A percentile compares a stretch with the other conserved stretches of the same genome.
Conservation (phyloP, 2,329 filamentous ascomycete species). For the Catunica adiposa region DNA sequence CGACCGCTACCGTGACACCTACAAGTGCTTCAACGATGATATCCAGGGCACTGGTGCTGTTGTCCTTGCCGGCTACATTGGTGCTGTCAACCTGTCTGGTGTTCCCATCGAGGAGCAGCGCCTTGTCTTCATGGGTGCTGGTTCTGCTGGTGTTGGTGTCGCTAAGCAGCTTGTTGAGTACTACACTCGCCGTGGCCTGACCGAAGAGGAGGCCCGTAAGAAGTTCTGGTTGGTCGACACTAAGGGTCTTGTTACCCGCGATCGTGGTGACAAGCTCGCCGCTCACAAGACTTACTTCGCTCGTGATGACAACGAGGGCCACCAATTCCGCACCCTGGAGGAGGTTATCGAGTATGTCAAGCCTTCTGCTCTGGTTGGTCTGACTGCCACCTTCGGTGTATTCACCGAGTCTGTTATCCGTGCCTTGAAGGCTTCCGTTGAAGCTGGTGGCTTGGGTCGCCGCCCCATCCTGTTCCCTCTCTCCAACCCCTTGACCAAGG, state of each 20-base stretch:
- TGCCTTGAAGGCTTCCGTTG: constrained; percentile 47
- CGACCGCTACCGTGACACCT: constrained; percentile 69
- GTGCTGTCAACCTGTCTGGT: constrained; percentile 66
- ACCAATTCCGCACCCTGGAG: constrained; percentile 63
- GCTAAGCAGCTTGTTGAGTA: constrained; percentile 96
- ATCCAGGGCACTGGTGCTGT: constrained; percentile 96
- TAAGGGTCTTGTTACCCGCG: constrained; percentile 81
- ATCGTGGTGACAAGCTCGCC: constrained; percentile 84
- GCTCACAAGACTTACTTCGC: constrained; percentile 71
- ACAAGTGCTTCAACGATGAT: constrained; percentile 97
- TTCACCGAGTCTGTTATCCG: constrained; percentile 80
- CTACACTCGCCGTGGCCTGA: constrained; percentile 82
- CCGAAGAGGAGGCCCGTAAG: constrained; percentile 68
- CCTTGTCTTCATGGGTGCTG: constrained; percentile 90
- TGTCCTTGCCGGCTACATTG: constrained; percentile 65
- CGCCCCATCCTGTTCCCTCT: constrained; percentile 88
- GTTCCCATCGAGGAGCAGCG: constrained; percentile 79
- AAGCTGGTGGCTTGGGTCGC: constrained; percentile 50
- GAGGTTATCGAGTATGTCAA: constrained; percentile 90
- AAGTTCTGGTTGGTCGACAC: constrained; percentile 98
- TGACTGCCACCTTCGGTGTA: constrained; percentile 85
- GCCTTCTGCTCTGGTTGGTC: constrained; percentile 83
- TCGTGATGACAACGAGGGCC: constrained; percentile 45
- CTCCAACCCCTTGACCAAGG: constrained; percentile 90
- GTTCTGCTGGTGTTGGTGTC: constrained; percentile 89